These are phyloP conservation scores for Solidago caesia DNA, from an alignment of 129 eudicot genomes.

Conservation along the genomic window DNA sequence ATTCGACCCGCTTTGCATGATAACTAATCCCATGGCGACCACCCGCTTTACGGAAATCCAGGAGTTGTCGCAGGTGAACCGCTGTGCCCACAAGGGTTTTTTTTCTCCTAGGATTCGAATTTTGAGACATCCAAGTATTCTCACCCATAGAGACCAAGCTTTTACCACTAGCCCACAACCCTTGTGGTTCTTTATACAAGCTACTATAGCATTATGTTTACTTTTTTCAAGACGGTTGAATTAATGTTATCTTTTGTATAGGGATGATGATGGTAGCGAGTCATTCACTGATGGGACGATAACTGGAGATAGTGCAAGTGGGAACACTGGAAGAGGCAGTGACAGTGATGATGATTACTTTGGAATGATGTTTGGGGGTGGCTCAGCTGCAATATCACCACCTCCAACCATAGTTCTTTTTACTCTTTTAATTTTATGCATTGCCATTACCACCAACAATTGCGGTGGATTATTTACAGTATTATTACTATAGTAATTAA, in stretches of 20 bases:
- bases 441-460: conserved; percentile 38
- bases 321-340: conserved; percentile 34
- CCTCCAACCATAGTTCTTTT: conserved; percentile 30
- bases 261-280: conserved; percentile 42
- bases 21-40: no score
- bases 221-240: conserved; percentile 6
- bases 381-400: conserved; percentile 36
- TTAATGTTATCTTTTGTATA: conserved; percentile 29
- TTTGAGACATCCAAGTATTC: no score
- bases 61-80: no score
- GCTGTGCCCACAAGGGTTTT: no score
- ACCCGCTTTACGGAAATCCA: no score
- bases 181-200: conserved; percentile 3
- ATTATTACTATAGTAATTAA: conserved; percentile 32
- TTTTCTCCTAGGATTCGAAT: no score
- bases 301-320: conserved; percentile 41
- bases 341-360: conserved; percentile 43
- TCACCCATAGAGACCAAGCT: no score
- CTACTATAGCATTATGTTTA: neutral
- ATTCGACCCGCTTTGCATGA: no score
- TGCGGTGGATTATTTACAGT: conserved; percentile 29
- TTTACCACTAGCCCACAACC: no score
- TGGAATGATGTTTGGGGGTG: conserved; percentile 61
- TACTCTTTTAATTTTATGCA: conserved; percentile 41
- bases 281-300: conserved; percentile 47